These are phyloP conservation scores for Pisolithus albus DNA, from an alignment of 768 basidiomycete genomes.

Conservation along the genomic window DNA sequence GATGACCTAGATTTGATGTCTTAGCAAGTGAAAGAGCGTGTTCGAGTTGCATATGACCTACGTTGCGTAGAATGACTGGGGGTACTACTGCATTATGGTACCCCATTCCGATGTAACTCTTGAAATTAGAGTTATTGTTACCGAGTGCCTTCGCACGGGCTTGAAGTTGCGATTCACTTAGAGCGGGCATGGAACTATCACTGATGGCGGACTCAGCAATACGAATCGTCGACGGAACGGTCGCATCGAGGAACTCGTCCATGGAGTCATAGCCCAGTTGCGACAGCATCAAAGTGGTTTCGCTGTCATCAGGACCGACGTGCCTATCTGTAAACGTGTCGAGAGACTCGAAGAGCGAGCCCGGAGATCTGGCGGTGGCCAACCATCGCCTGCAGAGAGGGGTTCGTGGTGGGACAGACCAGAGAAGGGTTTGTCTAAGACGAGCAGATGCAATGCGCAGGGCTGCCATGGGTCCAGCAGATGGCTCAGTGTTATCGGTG, in stretches of 20 bases:
- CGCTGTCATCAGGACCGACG: conserved; percentile 83
- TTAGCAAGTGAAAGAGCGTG: not conserved
- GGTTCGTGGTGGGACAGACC: conserved; percentile 13
- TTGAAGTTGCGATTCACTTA: conserved; percentile 84
- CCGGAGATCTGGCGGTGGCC: conserved; percentile 54
- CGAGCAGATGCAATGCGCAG: conserved; percentile 21
- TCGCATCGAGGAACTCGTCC: conserved; percentile 79
- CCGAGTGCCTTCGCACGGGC: conserved; percentile 70
- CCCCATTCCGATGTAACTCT: conserved; percentile 97
- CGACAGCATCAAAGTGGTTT: conserved; percentile 76
- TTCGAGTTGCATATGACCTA: conserved; percentile 29
- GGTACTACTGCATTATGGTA: conserved; percentile 94
- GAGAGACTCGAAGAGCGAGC: conserved; percentile 72
- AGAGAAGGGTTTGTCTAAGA: conserved; percentile 14
- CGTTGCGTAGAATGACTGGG: conserved; percentile 91
- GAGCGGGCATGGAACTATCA: conserved; percentile 60
- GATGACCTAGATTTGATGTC: conserved; percentile 48
- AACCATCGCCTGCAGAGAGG: conserved; percentile 33
- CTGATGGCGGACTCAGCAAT: conserved; percentile 54
- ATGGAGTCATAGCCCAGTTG: conserved; percentile 79
- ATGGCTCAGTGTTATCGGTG: conserved; percentile 12
- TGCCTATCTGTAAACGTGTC: conserved; percentile 90
- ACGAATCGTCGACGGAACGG: conserved; percentile 78
- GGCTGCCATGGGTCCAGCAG: conserved; percentile 19
- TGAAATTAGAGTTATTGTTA: conserved; percentile 71